Percentiles rank a stretch among this genome's conserved stretches.
Evolutionary conservation across 768 basidiomycete genomes (phyloP).

Genomic region (Clitopilus hobsonii): DNA sequence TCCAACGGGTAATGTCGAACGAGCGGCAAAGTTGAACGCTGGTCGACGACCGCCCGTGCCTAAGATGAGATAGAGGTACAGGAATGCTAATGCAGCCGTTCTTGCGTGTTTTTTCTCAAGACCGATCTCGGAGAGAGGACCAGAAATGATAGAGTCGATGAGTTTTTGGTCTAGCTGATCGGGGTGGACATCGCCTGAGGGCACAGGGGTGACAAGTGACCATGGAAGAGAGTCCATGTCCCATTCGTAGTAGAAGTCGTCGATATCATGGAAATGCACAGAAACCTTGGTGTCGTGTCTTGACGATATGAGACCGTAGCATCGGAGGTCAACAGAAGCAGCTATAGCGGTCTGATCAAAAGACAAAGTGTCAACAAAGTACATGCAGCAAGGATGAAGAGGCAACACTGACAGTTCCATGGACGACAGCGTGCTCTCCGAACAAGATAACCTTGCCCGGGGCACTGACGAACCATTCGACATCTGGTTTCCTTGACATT

Average conservation of each 20-base stretch:
- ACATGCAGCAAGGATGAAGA: conserved; percentile 2
- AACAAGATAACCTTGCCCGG: conserved; percentile 98
- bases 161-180: conserved; percentile 70
- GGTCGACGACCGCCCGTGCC: conserved; percentile 54
- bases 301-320: conserved; percentile 81
- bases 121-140: conserved; percentile 31
- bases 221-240: conserved; percentile 73
- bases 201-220: conserved; percentile 58
- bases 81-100: conserved; percentile 62
- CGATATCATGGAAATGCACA: conserved; percentile 77
- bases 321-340: conserved; percentile 92
- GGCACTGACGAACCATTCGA: conserved; percentile 86
- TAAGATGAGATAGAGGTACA: conserved; percentile 91
- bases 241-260: conserved; percentile 78
- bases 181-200: conserved; percentile 48
- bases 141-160: conserved; percentile 61
- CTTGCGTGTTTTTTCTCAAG: conserved; percentile 33
- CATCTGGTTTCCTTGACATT: not conserved
- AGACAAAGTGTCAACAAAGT: not conserved
- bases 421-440: conserved; percentile 97
- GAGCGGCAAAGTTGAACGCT: conserved; percentile 73
- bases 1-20: conserved; percentile 88
- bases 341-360: conserved; percentile 80
- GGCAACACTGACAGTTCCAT: conserved; percentile 86
- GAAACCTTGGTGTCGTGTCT: conserved; percentile 70